A percentile compares a stretch with the other conserved stretches of the same genome.
phyloP scores from a whole-genome alignment of 2,329 filamentous ascomycete genomes.

The Pseudogymnoascus sp. region DNA sequence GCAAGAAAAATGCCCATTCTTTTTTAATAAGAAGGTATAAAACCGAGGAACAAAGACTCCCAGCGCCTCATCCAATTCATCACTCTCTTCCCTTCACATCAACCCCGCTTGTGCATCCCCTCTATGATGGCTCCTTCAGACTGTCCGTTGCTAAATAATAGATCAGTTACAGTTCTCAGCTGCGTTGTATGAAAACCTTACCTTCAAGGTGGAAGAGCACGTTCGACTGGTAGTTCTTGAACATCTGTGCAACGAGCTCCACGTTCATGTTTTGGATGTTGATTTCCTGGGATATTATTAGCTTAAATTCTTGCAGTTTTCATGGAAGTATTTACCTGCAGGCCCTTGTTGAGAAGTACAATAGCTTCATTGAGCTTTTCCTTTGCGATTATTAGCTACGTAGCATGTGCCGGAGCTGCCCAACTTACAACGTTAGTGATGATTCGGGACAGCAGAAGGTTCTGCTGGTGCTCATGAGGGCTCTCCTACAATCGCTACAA shows the following conservation, averaged over 20 bases:
- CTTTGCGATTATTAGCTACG: constrained; percentile 37
- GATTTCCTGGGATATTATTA: constrained; percentile 59
- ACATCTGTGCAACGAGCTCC: constrained; percentile 97
- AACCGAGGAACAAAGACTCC: constrained; percentile 1
- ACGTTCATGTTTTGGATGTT: constrained; percentile 99
- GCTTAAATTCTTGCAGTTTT: neutral
- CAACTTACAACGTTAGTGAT: constrained; percentile 87
- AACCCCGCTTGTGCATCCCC: neutral
- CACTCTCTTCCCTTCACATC: neutral
- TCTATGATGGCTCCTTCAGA: constrained; percentile 63
- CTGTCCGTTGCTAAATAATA: constrained; percentile 63
- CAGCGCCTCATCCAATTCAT: constrained; percentile 6
- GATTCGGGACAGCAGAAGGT: constrained; percentile 83
- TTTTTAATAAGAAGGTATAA: constrained; percentile 4
- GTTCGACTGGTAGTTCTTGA: constrained; percentile 99
- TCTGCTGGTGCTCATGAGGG: constrained; percentile 96
- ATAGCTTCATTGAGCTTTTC: constrained; percentile 96
- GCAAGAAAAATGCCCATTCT: neutral
- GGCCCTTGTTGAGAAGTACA: constrained; percentile 82
- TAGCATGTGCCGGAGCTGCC: neutral
- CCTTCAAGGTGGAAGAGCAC: constrained; percentile 96
- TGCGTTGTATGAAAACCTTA: constrained; percentile 30
- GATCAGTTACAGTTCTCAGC: constrained; percentile 17
- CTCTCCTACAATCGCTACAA: constrained; percentile 56
- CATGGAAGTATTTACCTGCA: constrained; percentile 51